A percentile compares a stretch with the other conserved stretches of the same genome.
These are phyloP conservation scores for Rhizopogon sp. DNA, from an alignment of 768 basidiomycete genomes.

Conservation along the genomic window DNA sequence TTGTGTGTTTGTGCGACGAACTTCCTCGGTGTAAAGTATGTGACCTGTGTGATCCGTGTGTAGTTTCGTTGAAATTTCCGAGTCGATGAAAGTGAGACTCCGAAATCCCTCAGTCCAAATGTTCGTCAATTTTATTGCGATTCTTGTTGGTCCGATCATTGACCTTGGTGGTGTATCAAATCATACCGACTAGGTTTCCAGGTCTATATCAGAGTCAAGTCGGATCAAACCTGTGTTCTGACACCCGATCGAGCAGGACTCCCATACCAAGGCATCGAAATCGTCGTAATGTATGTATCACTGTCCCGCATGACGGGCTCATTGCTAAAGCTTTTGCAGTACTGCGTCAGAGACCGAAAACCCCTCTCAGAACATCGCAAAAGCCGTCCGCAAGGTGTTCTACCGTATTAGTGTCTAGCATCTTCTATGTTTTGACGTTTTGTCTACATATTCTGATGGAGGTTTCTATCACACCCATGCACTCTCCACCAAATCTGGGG, in stretches of 20 bases:
- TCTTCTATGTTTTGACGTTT: constrained; percentile 51
- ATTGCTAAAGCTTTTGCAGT: constrained; percentile 26
- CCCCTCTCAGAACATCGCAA: constrained; percentile 73
- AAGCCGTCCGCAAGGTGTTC: constrained; percentile 73
- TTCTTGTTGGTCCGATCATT: constrained; percentile 59
- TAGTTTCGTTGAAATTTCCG: too few relatives aligned
- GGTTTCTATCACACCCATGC: background rate
- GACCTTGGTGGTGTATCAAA: constrained; percentile 76
- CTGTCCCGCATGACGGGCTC: constrained; percentile 15
- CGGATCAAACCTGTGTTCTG: background rate
- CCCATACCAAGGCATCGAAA: constrained; percentile 76
- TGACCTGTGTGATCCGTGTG: too few relatives aligned
- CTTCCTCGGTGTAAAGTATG: constrained; percentile 62
- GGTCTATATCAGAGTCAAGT: constrained; percentile 26
- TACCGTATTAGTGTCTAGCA: constrained; percentile 53
- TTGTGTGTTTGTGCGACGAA: constrained; percentile 50
- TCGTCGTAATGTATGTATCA: constrained; percentile 55
- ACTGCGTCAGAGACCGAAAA: constrained; percentile 75
- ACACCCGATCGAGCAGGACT: constrained; percentile 45
- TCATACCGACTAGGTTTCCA: constrained; percentile 65
- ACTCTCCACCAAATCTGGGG: too few relatives aligned
- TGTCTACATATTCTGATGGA: background rate
- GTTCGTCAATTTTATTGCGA: constrained; percentile 18
- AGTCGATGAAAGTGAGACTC: too few relatives aligned
- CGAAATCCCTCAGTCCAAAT: too few relatives aligned